Conservation (phyloP, 106 monocot genomes). For the Dioscorea alata region DNA sequence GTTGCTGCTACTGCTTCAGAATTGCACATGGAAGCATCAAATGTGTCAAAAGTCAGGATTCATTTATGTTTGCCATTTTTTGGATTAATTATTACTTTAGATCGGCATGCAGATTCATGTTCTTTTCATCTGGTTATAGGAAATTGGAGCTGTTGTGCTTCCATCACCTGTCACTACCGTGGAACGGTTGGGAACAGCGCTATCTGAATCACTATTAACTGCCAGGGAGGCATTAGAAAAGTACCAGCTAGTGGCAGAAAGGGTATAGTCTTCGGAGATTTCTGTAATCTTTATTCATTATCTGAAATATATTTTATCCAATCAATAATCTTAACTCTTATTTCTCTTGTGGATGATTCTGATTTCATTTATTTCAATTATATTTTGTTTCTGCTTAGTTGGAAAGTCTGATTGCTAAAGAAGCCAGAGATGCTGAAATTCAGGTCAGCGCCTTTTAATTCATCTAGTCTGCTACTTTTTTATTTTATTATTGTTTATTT, state of each 20-base stretch:
- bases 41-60: conserved; percentile 34
- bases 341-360: neutral
- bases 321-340: neutral
- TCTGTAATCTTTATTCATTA: neutral
- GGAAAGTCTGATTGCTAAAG: conserved; percentile 63
- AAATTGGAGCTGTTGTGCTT: conserved; percentile 38
- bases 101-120: conserved; percentile 11
- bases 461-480: neutral
- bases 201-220: conserved; percentile 46
- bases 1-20: conserved; percentile 36
- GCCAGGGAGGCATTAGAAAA: conserved; percentile 80
- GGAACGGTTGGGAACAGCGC: conserved; percentile 33
- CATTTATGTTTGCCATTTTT: neutral
- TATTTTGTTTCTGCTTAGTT: conserved; percentile 39
- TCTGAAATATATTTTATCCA: neutral
- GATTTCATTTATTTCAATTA: neutral
- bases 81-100: neutral
- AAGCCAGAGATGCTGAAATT: conserved; percentile 71
- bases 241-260: conserved; percentile 68
- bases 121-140: conserved; percentile 37
- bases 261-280: conserved; percentile 29
- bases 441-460: conserved; percentile 37
- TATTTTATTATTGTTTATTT: neutral
- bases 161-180: conserved; percentile 25
- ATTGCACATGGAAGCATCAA: conserved; percentile 39